Conservation (phyloP, 1,139 yeast genomes). For the Geotrichum cucujoidarum region DNA sequence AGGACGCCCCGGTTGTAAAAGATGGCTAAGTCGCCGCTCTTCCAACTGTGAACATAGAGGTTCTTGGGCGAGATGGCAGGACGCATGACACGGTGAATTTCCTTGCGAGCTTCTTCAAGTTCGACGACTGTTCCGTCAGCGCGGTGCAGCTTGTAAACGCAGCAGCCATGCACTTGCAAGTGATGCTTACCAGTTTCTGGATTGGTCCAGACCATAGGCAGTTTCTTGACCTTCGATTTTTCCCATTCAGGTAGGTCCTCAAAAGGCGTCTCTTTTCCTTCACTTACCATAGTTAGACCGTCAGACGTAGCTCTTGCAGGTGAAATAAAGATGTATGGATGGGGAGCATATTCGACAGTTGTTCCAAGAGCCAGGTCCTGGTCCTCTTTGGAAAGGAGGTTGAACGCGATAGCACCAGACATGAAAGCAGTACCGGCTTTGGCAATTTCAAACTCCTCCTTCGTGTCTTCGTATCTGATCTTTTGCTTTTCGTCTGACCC, state of each 20-base stretch:
- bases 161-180: slow-evolving; percentile 82
- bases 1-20: slow-evolving; percentile 84
- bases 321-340: slow-evolving; percentile 79
- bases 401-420: slow-evolving; percentile 72
- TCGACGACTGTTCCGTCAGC: slow-evolving; percentile 54
- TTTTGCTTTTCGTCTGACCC: slow-evolving; percentile 37
- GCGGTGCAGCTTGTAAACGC: slow-evolving; percentile 62
- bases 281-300: slow-evolving; percentile 80
- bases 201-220: slow-evolving; percentile 89
- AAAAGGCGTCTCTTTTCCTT: slow-evolving; percentile 62
- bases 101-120: slow-evolving; percentile 65
- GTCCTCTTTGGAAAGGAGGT: slow-evolving; percentile 59
- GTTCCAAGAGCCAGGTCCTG: slow-evolving; percentile 68
- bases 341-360: slow-evolving; percentile 82
- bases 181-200: slow-evolving; percentile 82
- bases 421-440: slow-evolving; percentile 88
- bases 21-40: slow-evolving; percentile 74
- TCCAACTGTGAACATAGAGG: slow-evolving; percentile 79
- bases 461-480: slow-evolving; percentile 63
- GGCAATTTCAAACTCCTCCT: slow-evolving; percentile 58
- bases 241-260: slow-evolving; percentile 80
- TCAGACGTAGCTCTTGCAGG: slow-evolving; percentile 78
- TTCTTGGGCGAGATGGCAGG: slow-evolving; percentile 74
- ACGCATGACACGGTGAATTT: slow-evolving; percentile 67
- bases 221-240: slow-evolving; percentile 60